Base-by-base conservation (phyloP, 1,284 basidiomycete species). In the Inonotus obliquus region DNA sequence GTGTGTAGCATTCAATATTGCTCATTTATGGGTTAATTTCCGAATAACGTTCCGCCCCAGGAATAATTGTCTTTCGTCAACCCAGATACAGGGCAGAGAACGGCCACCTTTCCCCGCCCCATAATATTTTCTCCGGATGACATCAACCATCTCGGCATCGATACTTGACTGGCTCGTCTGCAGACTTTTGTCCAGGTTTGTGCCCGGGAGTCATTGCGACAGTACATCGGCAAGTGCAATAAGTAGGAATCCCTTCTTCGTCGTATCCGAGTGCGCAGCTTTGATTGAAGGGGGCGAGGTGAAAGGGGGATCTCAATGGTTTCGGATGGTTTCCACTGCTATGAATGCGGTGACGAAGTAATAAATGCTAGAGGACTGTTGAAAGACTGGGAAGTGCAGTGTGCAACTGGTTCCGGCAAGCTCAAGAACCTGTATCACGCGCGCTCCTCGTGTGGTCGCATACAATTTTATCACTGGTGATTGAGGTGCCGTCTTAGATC, bases 61-160 rank as follows among this genome's bases (percentile, higher is more conserved):
- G n/a, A n/a, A n/a, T n/a, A n/a, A n/a, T n/a, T n/a, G n/a, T n/a
- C n/a, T n/a, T n/a, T n/a, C n/a, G 39, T 41, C 23, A 38, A 7
- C 25, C 92, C 91, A 59, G 87, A 91, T 0, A 93, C 91, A 4
- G 89, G 91, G 66, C 88, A 89, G 53, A 94, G 92, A 35, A 92
- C 79, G 21, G 86, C 90, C 3, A 92, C 83, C 67, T 90, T 70
- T 93, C 89, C 13, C 89, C 90, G 9, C 88, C 88, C 44, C 73
- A 78, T 49, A 93, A 71, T 13, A 76, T 73, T n/a, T 10, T 29
- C 11, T 76, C 73, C 2, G 79, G 77, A 63, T 85, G n/a, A n/a
- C 79, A n/a, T 86, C 83, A 11, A 91, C 81, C 87, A 91, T 90
- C 72, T 90, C 89, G 57, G 82, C 86, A 69, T 92, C 77, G 3